Conservation (phyloP, 805 yeast species). For the Ascoidea tarda region DNA sequence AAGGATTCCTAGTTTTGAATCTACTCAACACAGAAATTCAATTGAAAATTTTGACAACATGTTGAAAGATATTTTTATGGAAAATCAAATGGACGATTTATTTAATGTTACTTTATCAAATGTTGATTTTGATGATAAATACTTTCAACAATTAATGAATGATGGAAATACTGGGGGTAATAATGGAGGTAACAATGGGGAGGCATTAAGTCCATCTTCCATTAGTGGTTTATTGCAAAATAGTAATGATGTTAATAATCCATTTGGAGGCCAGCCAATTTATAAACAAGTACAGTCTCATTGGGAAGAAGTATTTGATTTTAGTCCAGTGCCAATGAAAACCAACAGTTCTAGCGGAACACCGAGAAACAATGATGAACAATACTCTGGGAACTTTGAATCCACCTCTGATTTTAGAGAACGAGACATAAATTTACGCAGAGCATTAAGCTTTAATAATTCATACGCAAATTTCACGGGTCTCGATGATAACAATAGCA, state of each 20-base stretch:
- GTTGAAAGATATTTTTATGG: background rate
- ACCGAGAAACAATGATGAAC: background rate
- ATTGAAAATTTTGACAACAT: background rate
- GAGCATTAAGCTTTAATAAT: background rate
- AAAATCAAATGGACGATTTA: background rate
- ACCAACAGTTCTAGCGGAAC: background rate
- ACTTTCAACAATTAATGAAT: background rate
- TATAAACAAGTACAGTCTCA: background rate
- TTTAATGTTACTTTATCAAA: background rate
- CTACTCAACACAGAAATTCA: too few species aligned
- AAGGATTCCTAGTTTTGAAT: background rate
- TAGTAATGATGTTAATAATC: too few species aligned
- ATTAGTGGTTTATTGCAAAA: too few species aligned
- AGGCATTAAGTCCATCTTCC: too few species aligned
- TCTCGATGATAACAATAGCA: background rate
- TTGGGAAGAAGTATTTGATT: background rate
- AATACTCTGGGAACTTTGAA: background rate
- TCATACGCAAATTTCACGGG: background rate
- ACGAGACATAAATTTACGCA: background rate
- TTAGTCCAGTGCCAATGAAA: background rate
- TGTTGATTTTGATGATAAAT: background rate
- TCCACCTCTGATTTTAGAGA: background rate
- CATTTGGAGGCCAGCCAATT: background rate
- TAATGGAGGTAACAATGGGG: background rate
- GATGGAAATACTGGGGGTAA: background rate